Evolutionary conservation across 495 filamentous ascomycete species (phyloP).

Genomic region (Choiromyces venosus): DNA sequence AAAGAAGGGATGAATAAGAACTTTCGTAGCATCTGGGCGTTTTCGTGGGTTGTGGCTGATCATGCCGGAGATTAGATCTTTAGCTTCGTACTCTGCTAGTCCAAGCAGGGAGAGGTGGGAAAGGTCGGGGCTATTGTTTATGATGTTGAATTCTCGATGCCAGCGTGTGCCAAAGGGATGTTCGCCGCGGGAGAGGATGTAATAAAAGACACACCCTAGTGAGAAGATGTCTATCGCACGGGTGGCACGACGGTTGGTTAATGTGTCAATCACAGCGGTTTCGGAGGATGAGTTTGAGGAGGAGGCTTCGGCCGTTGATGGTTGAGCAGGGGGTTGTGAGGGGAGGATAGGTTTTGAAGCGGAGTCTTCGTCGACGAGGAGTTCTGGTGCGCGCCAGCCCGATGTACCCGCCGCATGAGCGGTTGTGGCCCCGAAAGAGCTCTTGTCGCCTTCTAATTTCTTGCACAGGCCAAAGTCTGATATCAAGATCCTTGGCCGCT

Average conservation of each 20-base stretch:
- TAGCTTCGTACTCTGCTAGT: constrained; percentile 77
- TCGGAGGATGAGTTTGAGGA: constrained; percentile 52
- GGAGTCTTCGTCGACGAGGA: constrained; percentile 72
- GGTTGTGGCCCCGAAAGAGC: constrained; percentile 88
- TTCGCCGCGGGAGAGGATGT: constrained; percentile 81
- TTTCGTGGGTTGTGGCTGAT: constrained; percentile 62
- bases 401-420: constrained; percentile 72
- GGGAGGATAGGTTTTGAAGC: constrained; percentile 26
- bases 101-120: constrained; percentile 59
- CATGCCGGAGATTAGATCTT: constrained; percentile 81
- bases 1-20: constrained; percentile 93
- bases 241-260: constrained; percentile 75
- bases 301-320: constrained; percentile 45
- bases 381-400: constrained; percentile 92
- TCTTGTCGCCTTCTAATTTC: constrained; percentile 92
- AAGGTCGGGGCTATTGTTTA: constrained; percentile 74
- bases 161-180: constrained; percentile 94
- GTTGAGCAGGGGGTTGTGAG: constrained; percentile 31
- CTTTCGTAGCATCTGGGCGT: constrained; percentile 65
- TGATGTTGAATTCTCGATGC: constrained; percentile 94
- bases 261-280: constrained; percentile 56
- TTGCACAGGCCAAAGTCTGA: constrained; percentile 98
- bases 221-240: constrained; percentile 96
- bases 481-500: constrained; percentile 73
- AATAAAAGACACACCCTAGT: constrained; percentile 91